Conservation (phyloP, 1,284 basidiomycete genomes). For the Trametes polyzona region DNA sequence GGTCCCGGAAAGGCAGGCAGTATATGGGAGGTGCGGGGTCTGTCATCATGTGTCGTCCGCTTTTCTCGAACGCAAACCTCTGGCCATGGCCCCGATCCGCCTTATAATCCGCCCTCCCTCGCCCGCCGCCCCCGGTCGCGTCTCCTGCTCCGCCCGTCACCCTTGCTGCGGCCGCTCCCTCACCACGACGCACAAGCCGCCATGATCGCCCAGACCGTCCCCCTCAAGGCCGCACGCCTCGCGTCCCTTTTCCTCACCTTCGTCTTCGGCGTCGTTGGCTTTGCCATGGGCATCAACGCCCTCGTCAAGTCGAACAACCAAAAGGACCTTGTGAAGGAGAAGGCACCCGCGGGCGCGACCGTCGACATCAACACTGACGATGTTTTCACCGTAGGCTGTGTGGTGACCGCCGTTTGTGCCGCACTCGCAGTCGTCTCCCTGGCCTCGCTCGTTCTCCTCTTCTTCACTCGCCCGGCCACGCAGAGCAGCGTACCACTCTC, state of each 20-base stretch:
- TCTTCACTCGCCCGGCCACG: conserved; percentile 26
- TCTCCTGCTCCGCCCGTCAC: neutral
- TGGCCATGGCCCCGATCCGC: neutral
- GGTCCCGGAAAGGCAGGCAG: conserved; percentile 3
- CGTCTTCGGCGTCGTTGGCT: conserved; percentile 40
- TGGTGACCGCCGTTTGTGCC: conserved; percentile 48
- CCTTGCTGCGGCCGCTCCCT: neutral
- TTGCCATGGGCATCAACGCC: conserved; percentile 43
- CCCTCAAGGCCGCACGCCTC: conserved; percentile 34
- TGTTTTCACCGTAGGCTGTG: conserved; percentile 48
- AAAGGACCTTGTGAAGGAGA: conserved; percentile 30
- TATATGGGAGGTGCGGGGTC: neutral
- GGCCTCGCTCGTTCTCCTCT: conserved; percentile 38
- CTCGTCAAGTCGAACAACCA: conserved; percentile 43
- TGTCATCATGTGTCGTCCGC: conserved; percentile 4
- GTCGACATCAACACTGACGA: conserved; percentile 42
- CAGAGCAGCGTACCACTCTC: conserved; percentile 5
- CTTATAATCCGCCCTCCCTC: conserved; percentile 7
- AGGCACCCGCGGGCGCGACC: conserved; percentile 33
- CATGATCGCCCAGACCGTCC: conserved; percentile 18
- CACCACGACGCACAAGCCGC: neutral
- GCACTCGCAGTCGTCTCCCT: conserved; percentile 46
- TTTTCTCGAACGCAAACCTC: conserved; percentile 8
- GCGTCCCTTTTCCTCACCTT: conserved; percentile 40
- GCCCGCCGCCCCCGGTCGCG: neutral